Base-by-base conservation (phyloP, 805 yeast species). In the Kodamaea hsintzibuensis region DNA sequence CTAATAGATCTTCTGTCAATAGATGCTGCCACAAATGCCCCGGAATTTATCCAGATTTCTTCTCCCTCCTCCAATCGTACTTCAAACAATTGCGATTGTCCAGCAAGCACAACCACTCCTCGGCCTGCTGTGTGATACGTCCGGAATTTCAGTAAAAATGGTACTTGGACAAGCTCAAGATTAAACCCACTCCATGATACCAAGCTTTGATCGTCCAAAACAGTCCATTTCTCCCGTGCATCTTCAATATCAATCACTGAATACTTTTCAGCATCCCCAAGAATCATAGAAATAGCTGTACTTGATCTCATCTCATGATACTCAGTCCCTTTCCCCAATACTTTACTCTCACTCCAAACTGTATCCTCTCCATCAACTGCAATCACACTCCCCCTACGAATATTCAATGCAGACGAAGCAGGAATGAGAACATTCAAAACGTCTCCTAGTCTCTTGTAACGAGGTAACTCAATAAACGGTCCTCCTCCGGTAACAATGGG, bases 141-240 rank as follows among this genome's bases (percentile, higher is more conserved):
- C 55, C 56, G 25, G 63, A 60, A 62, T 62, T 71, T 54, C 39
- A 47, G 58, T 22, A 61, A 55, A 7, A 62, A 46, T 12, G 51
- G 49, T 10, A 51, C 35, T 10, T 67, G 63, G 30, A 47, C 35
- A 33, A 71, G 49, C 30, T 66, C 57, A 17, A 77, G 57, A 46
- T 67, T 62, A 48, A 68, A 72, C 0, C 82, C 84, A 0, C 79
- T 67, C 83, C 83, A 80, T 5, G 82, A 81, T 10, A 79, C 66
- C 9, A 80, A 55, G 50, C 65, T 65, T 12, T 68, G 65, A 47
- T 70, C 70, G 33, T 67, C 71, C 17, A 72, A 57, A 14, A 79
- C 64, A 6, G 60, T 60, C 85, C 85, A 81, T 49, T 69, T 70
- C 25, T 70, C 66, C 5, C 71, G 25, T 4, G 25, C 58, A 3